phyloP scores from a whole-genome alignment of 1,139 yeast species.

The Taphrina sp. region DNA sequence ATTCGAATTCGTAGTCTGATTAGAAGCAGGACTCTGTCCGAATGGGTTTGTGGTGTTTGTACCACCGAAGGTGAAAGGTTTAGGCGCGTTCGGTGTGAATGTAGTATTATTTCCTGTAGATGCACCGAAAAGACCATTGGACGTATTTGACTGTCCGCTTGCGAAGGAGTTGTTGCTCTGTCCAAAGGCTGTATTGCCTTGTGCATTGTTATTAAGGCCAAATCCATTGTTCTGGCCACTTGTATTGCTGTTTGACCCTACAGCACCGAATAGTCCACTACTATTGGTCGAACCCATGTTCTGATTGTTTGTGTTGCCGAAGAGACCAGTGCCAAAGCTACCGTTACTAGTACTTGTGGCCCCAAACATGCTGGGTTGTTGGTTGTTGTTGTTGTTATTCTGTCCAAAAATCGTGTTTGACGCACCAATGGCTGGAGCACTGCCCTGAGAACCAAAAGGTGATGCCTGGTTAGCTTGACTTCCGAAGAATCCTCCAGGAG shows the following conservation, averaged over 20 bases:
- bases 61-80: constrained; percentile 31
- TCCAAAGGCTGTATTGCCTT: constrained; percentile 37
- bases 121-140: constrained; percentile 37
- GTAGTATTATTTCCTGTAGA: neutral
- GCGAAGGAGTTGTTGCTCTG: constrained; percentile 43
- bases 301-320: too few species aligned
- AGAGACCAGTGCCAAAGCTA: constrained; percentile 41
- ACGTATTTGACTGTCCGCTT: constrained; percentile 37
- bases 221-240: constrained; percentile 42
- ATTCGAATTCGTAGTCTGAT: constrained; percentile 32
- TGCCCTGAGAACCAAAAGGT: constrained; percentile 6
- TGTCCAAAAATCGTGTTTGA: constrained; percentile 43
- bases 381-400: constrained; percentile 28
- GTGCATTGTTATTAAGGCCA: constrained; percentile 40
- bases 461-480: constrained; percentile 29
- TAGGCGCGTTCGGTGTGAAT: neutral
- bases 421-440: constrained; percentile 1
- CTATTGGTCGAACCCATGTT: constrained; percentile 42
- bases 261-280: constrained; percentile 37
- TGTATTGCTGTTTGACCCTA: constrained; percentile 33
- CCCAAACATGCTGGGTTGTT: constrained; percentile 37
- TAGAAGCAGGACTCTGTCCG: neutral
- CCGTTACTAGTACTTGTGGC: constrained; percentile 28
- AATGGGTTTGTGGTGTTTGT: constrained; percentile 19
- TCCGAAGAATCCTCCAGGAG: constrained; percentile 41